Conservation (phyloP, 2,329 filamentous ascomycete species). For the Colletotrichum neosansevieriae region DNA sequence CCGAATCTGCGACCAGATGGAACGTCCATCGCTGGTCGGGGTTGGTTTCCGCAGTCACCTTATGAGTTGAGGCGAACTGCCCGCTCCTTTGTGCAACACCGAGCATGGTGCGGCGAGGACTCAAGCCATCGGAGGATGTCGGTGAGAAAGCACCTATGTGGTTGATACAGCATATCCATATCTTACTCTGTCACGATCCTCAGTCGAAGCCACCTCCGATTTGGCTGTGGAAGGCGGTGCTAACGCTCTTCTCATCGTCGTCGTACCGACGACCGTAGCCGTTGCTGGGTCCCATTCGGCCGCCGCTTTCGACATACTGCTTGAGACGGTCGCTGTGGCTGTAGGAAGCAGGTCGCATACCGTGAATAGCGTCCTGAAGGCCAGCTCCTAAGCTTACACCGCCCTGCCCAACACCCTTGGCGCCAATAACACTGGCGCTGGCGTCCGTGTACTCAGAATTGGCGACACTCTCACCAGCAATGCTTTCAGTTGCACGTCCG, state of each 20-base stretch:
- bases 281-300: slow-evolving; percentile 74
- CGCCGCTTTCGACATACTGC: slow-evolving; percentile 90
- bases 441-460: slow-evolving; percentile 91
- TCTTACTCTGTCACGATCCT: slow-evolving; percentile 44
- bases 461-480: slow-evolving; percentile 92
- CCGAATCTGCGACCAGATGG: slow-evolving; percentile 9
- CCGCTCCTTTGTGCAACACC: slow-evolving; percentile 36
- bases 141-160: slow-evolving; percentile 33
- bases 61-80: slow-evolving; percentile 28
- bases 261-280: slow-evolving; percentile 75
- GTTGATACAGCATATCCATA: slow-evolving; percentile 34
- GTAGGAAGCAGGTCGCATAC: slow-evolving; percentile 68
- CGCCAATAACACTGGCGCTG: slow-evolving; percentile 81
- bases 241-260: slow-evolving; percentile 95
- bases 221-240: slow-evolving; percentile 96
- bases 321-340: slow-evolving; percentile 92
- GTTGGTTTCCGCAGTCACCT: slow-evolving; percentile 23
- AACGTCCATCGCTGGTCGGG: background rate
- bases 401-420: slow-evolving; percentile 82
- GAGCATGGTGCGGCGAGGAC: slow-evolving; percentile 39
- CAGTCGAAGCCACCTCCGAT: slow-evolving; percentile 75
- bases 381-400: slow-evolving; percentile 88
- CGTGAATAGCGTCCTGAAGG: slow-evolving; percentile 80
- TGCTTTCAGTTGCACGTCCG: slow-evolving; percentile 77
- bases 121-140: slow-evolving; percentile 35